A percentile compares a stretch with the other conserved stretches of the same genome.
Conservation (phyloP, 352 stramenopile genomes). For the Lagenidium giganteum region DNA sequence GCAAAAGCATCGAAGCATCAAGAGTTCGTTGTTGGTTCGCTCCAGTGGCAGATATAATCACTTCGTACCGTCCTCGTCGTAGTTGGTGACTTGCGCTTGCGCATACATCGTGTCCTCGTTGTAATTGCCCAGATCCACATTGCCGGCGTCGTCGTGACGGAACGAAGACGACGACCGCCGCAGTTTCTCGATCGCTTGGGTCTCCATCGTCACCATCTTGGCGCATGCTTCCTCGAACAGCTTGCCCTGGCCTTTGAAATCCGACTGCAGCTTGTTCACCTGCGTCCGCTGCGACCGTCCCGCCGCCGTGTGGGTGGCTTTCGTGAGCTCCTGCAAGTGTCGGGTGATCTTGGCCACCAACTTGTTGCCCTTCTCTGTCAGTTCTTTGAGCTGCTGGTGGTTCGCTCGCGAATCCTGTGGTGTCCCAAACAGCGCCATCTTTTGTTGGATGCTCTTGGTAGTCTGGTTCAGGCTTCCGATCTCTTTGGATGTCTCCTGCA, state of each 20-base stretch:
- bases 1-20: not conserved
- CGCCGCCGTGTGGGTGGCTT: conserved; percentile 14
- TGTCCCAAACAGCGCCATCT: conserved; percentile 30
- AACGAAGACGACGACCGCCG: conserved; percentile 27
- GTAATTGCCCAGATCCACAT: conserved; percentile 19
- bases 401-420: conserved; percentile 28
- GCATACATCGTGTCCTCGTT: conserved; percentile 36
- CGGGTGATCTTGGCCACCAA: conserved; percentile 22
- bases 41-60: not conserved
- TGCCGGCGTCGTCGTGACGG: conserved; percentile 16
- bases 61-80: conserved; percentile 31
- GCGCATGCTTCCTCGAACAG: conserved; percentile 27
- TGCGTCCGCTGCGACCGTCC: conserved; percentile 21
- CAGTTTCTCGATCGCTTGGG: conserved; percentile 22
- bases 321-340: conserved; percentile 23
- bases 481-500: conserved; percentile 24
- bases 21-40: not conserved
- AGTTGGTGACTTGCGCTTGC: conserved; percentile 26
- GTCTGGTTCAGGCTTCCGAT: conserved; percentile 27
- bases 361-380: conserved; percentile 32
- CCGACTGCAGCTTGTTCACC: conserved; percentile 27
- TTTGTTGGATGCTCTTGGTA: conserved; percentile 27
- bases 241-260: conserved; percentile 31
- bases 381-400: conserved; percentile 34
- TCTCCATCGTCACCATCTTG: conserved; percentile 25